Evolutionary conservation across 176 grass and related monocot genomes (phyloP), one percentile per base, ranked within the genome.

Genomic region (Areca catechu): DNA sequence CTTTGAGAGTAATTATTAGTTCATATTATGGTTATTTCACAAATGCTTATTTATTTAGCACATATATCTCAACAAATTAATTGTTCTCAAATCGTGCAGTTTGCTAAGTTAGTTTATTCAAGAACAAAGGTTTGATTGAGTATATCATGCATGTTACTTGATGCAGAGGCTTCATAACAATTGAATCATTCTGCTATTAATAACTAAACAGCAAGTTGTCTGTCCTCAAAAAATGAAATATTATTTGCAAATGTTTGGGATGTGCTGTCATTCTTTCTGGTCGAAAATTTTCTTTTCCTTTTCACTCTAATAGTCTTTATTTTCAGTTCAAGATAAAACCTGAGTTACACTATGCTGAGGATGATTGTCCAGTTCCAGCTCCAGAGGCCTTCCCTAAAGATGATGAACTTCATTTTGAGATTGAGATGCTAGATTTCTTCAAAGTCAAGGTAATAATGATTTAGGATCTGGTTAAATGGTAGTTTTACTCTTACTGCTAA

Each of bases 321-420:
- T 82, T 72, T 56, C 78, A 97, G 92, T 97, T 97, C 78, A 97
- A 97, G 74, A 97, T 97, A 86, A 82, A 97, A 74, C 92, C 92
- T 62, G 76, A 88, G 58, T 77, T 97, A 77, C 92, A 97, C 72
- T 97, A 88, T 48, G 60, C 80, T 16, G 92, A 97, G 79, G 83
- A 82, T 3, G 83, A 91, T 70, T 97, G 86, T 74, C 92, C 92
- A 66, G 80, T 91, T 72, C 67, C 81, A 75, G 75, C 81, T 71
- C 87, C 83, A 77, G 80, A 88, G 57, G 66, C 65, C 49, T 88
- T 88, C 60, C 92, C 86, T 7, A 91, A 91, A 72, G 87, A 80
- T 77, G 83, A 83, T 50, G 83, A 91, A 68, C 86, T 97, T 85
- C 86, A 91, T 24, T 97, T 97, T 80, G 93, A 97, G 71, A 85